Evolutionary conservation across 495 filamentous ascomycete genomes (phyloP).

Genomic region (Trichocladium uniseriatum): DNA sequence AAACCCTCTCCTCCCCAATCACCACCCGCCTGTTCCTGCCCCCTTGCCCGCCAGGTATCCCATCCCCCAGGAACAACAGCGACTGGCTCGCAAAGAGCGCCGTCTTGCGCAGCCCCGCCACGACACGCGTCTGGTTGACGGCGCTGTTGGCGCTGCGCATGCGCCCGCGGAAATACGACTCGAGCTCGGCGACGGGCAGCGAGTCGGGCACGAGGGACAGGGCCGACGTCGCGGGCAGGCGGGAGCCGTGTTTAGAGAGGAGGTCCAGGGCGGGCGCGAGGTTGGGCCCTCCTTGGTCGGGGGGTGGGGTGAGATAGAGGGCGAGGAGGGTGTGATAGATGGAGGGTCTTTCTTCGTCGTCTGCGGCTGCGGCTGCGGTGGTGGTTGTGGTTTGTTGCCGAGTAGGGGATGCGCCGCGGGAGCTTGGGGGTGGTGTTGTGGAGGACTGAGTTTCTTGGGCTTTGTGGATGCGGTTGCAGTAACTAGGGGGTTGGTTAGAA

Average conservation of each 20-base stretch:
- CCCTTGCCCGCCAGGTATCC: slow-evolving; percentile 39
- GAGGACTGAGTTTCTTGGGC: slow-evolving; percentile 43
- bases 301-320: slow-evolving; percentile 78
- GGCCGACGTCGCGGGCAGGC: slow-evolving; percentile 77
- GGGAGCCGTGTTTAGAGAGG: slow-evolving; percentile 81
- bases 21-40: slow-evolving; percentile 65
- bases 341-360: slow-evolving; percentile 45
- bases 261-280: slow-evolving; percentile 75
- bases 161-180: slow-evolving; percentile 83
- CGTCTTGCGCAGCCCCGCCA: slow-evolving; percentile 62
- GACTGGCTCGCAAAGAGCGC: slow-evolving; percentile 63
- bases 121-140: slow-evolving; percentile 68
- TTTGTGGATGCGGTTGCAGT: slow-evolving; percentile 78
- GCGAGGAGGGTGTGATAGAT: slow-evolving; percentile 89
- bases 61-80: slow-evolving; percentile 59
- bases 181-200: slow-evolving; percentile 68
- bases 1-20: slow-evolving; percentile 77
- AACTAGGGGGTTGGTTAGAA: slow-evolving; percentile 41
- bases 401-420: background rate
- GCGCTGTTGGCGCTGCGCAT: slow-evolving; percentile 80
- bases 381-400: slow-evolving; percentile 21
- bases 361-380: slow-evolving; percentile 23
- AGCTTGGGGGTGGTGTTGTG: slow-evolving; percentile 13
- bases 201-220: slow-evolving; percentile 74
- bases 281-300: slow-evolving; percentile 40